phyloP scores from a whole-genome alignment of 768 basidiomycete species.

The Suillus decipiens region DNA sequence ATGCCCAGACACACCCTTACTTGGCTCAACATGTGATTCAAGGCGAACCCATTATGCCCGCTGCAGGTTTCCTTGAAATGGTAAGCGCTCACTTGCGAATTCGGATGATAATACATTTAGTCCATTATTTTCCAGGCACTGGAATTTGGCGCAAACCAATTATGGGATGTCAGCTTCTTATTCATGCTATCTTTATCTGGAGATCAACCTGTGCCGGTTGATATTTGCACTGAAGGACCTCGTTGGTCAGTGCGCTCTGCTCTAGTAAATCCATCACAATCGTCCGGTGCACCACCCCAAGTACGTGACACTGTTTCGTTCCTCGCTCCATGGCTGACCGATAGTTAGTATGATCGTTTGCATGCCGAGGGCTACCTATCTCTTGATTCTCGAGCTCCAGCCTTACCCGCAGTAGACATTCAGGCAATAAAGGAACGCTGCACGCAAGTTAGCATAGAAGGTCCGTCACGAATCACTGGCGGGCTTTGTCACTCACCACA shows the following conservation, averaged over 20 bases:
- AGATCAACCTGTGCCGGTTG: slow-evolving; percentile 5
- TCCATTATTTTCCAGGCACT: not conserved
- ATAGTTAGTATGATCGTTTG: not conserved
- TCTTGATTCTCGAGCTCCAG: not conserved
- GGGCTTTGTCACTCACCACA: not conserved
- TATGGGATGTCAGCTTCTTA: slow-evolving; percentile 7
- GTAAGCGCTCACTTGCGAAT: slow-evolving; percentile 21
- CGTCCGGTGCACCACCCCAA: not conserved
- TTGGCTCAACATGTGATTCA: slow-evolving; percentile 47
- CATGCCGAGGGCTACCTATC: slow-evolving; percentile 11
- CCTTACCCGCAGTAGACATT: not conserved
- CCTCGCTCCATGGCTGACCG: not conserved
- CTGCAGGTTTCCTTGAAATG: slow-evolving; percentile 44
- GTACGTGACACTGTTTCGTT: not conserved
- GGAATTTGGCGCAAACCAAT: slow-evolving; percentile 5
- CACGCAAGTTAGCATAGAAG: not conserved
- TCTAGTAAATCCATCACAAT: not conserved
- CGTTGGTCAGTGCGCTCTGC: not conserved
- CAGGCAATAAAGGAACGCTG: slow-evolving; percentile 3
- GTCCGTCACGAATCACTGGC: not conserved
- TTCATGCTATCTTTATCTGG: slow-evolving; percentile 6
- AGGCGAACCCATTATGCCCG: slow-evolving; percentile 48
- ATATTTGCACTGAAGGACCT: not conserved
- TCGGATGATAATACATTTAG: not conserved
- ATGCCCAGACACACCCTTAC: slow-evolving; percentile 37